A percentile compares a stretch with the other conserved stretches of the same genome.
These are phyloP conservation scores for Fusarium brevicatenulatum DNA, from an alignment of 2,329 filamentous ascomycete species.

Conservation along the genomic window DNA sequence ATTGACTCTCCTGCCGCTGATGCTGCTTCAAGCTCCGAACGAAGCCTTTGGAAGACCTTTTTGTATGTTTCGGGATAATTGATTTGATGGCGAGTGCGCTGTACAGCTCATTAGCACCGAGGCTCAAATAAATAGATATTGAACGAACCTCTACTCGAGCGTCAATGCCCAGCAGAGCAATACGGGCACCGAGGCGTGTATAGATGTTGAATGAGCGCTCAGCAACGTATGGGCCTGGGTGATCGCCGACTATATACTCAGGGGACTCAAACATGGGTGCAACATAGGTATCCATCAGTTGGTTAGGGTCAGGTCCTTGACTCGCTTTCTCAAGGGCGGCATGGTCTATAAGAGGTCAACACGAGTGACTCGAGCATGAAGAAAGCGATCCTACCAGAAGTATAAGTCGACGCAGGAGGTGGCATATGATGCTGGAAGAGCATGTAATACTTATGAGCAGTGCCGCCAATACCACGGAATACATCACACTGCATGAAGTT, in stretches of 20 bases:
- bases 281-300: slow-evolving; percentile 81
- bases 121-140: background rate
- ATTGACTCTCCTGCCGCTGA: slow-evolving; percentile 77
- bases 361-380: background rate
- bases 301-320: slow-evolving; percentile 72
- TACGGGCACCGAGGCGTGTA: slow-evolving; percentile 80
- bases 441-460: slow-evolving; percentile 98
- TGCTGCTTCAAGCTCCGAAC: slow-evolving; percentile 76
- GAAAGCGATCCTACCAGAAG: slow-evolving; percentile 48
- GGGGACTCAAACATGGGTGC: slow-evolving; percentile 64
- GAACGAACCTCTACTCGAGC: slow-evolving; percentile 81
- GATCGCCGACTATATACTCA: slow-evolving; percentile 81
- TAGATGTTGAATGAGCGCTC: slow-evolving; percentile 90
- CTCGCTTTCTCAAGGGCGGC: slow-evolving; percentile 46
- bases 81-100: slow-evolving; percentile 89
- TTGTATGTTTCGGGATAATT: slow-evolving; percentile 95
- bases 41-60: slow-evolving; percentile 79
- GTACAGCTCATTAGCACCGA: slow-evolving; percentile 55
- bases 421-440: slow-evolving; percentile 95
- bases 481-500: slow-evolving; percentile 94
- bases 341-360: slow-evolving; percentile 38
- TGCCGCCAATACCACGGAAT: slow-evolving; percentile 89
- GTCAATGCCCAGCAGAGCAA: slow-evolving; percentile 89
- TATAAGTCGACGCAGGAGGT: slow-evolving; percentile 86
- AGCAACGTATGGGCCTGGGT: slow-evolving; percentile 87